Evolutionary conservation across 2,329 filamentous ascomycete species (phyloP).

Genomic region (Tetracladium maxilliforme): DNA sequence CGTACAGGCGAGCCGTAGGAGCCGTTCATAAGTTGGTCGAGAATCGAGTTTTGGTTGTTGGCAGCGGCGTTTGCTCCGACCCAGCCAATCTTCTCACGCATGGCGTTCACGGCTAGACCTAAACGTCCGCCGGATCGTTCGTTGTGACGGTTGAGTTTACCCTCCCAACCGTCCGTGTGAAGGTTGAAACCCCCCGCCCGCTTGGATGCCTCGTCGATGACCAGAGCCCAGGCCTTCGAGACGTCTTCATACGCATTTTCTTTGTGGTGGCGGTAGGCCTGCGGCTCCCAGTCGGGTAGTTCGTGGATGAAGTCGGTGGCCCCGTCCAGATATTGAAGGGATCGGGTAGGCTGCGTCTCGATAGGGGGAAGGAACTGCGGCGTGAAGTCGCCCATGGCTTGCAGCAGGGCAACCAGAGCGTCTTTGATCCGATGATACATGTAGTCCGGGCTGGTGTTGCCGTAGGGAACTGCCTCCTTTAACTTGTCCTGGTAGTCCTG

Average conservation of each 20-base stretch:
- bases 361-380: conserved; percentile 89
- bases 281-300: conserved; percentile 81
- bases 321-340: conserved; percentile 75
- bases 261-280: conserved; percentile 81
- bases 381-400: conserved; percentile 86
- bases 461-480: conserved; percentile 68
- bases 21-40: conserved; percentile 46
- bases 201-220: conserved; percentile 83
- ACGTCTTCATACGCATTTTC: conserved; percentile 95
- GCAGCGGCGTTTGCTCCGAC: conserved; percentile 33
- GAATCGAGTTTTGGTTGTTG: conserved; percentile 37
- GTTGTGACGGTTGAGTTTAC: conserved; percentile 76
- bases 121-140: conserved; percentile 73
- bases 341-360: conserved; percentile 70
- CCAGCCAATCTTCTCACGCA: conserved; percentile 66
- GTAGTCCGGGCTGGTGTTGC: conserved; percentile 77
- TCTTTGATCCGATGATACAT: conserved; percentile 87
- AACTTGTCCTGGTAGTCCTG: conserved; percentile 68
- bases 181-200: conserved; percentile 79
- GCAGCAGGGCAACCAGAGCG: conserved; percentile 64
- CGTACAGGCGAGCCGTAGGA: conserved; percentile 43
- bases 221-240: conserved; percentile 80
- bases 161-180: conserved; percentile 85
- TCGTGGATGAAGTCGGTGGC: conserved; percentile 83
- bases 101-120: conserved; percentile 62